Percentiles rank a stretch among this genome's conserved stretches.
phyloP scores from a whole-genome alignment of 106 monocot species.

The Platanthera zijinensis region DNA sequence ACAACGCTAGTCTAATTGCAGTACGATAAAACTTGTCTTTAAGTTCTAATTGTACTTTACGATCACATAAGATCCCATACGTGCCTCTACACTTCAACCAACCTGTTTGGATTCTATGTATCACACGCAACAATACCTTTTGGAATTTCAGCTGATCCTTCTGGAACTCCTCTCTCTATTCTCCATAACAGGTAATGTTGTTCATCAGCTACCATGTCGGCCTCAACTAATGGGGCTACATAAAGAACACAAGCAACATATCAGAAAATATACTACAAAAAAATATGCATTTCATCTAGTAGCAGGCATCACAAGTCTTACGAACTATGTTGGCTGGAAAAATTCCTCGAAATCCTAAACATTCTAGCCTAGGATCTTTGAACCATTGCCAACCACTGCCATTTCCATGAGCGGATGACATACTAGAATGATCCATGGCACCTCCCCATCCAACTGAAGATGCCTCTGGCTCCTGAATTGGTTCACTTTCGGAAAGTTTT shows the following conservation, averaged over 20 bases:
- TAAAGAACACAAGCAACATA: constrained; percentile 4
- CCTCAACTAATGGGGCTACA: constrained; percentile 87
- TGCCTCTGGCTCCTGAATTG: constrained; percentile 58
- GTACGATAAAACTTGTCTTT: too few relatives aligned
- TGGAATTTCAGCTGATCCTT: constrained; percentile 91
- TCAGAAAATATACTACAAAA: background rate
- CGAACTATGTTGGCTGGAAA: constrained; percentile 70
- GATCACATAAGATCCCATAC: too few relatives aligned
- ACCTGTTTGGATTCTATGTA: too few relatives aligned
- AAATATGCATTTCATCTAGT: background rate
- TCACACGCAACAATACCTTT: constrained; percentile 39
- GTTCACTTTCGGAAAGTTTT: constrained; percentile 9
- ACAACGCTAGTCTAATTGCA: too few relatives aligned
- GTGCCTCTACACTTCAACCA: too few relatives aligned
- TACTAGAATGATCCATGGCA: constrained; percentile 38
- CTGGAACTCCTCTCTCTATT: constrained; percentile 81
- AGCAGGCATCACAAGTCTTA: constrained; percentile 29
- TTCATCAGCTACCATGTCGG: constrained; percentile 72
- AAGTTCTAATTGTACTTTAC: too few relatives aligned
- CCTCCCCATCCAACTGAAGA: constrained; percentile 70
- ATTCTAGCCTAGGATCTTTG: constrained; percentile 71
- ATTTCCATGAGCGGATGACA: constrained; percentile 52
- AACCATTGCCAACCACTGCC: constrained; percentile 75
- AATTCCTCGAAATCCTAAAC: constrained; percentile 85
- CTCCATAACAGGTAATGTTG: constrained; percentile 73